Evolutionary conservation across 768 basidiomycete species (phyloP).

Genomic region (Mrakia blollopis): DNA sequence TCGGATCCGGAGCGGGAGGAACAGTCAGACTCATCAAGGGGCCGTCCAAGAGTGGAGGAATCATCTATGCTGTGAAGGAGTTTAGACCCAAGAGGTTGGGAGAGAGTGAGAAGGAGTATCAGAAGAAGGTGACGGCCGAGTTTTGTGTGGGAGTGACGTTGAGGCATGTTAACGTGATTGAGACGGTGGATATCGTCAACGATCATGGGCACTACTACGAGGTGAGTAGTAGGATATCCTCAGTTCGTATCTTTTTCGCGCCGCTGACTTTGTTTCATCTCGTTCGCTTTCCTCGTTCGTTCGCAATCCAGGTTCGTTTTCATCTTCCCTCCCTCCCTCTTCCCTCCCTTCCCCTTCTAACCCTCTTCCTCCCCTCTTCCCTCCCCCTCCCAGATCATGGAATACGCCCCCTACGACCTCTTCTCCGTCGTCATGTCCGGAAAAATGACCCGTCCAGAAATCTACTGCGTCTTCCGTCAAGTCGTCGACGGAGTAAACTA

Average conservation of each 20-base stretch:
- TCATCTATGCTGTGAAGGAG: slow-evolving; percentile 93
- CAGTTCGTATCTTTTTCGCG: too few species aligned
- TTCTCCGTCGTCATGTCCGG: slow-evolving; percentile 99
- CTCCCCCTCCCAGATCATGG: slow-evolving; percentile 72
- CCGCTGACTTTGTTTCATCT: too few species aligned
- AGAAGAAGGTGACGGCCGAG: slow-evolving; percentile 99
- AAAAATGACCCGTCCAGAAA: slow-evolving; percentile 96
- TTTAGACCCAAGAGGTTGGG: slow-evolving; percentile 83
- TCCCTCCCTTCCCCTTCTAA: slow-evolving; percentile 32
- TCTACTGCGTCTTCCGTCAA: slow-evolving; percentile 98
- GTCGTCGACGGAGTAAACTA: slow-evolving; percentile 98
- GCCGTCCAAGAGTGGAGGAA: slow-evolving; percentile 69
- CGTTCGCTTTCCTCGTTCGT: too few species aligned
- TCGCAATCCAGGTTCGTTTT: too few species aligned
- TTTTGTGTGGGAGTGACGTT: slow-evolving; percentile 83
- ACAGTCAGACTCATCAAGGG: slow-evolving; percentile 94
- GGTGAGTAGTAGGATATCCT: slow-evolving; percentile 52
- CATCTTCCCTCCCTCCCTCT: slow-evolving; percentile 25
- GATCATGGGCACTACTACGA: slow-evolving; percentile 99
- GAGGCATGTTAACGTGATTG: slow-evolving; percentile 92
- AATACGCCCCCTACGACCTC: slow-evolving; percentile 96
- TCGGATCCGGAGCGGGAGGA: slow-evolving; percentile 96
- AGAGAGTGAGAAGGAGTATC: slow-evolving; percentile 93
- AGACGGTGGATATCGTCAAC: slow-evolving; percentile 95
- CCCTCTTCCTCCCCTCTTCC: slow-evolving; percentile 19